phyloP scores from a whole-genome alignment of 2,329 filamentous ascomycete genomes.

The Cladosporium colombiae region DNA sequence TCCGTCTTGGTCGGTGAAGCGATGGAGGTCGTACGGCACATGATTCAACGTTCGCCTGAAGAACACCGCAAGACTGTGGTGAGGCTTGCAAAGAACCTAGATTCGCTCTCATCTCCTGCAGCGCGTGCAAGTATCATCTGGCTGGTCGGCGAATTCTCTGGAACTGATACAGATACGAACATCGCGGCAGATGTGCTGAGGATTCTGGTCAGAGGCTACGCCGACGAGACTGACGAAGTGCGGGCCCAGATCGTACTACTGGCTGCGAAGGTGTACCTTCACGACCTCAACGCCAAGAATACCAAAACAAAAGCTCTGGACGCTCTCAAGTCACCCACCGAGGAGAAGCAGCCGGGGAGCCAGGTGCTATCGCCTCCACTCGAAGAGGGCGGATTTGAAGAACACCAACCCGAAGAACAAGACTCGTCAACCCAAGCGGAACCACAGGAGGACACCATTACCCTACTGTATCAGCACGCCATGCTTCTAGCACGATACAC shows the following conservation, averaged over 20 bases:
- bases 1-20: slow-evolving; percentile 88
- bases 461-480: slow-evolving; percentile 79
- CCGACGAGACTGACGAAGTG: slow-evolving; percentile 78
- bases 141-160: slow-evolving; percentile 93
- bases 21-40: slow-evolving; percentile 88
- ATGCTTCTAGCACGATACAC: slow-evolving; percentile 88
- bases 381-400: slow-evolving; percentile 22
- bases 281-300: slow-evolving; percentile 71
- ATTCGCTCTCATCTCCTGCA: slow-evolving; percentile 81
- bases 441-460: slow-evolving; percentile 55
- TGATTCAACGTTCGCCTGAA: slow-evolving; percentile 87
- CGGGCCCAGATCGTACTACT: slow-evolving; percentile 91
- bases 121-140: slow-evolving; percentile 94
- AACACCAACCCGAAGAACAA: slow-evolving; percentile 20
- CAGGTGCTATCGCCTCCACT: slow-evolving; percentile 30
- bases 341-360: slow-evolving; percentile 18
- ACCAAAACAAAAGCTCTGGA: slow-evolving; percentile 37
- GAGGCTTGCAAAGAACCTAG: slow-evolving; percentile 84
- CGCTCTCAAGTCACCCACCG: slow-evolving; percentile 23
- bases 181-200: slow-evolving; percentile 91
- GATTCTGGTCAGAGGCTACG: slow-evolving; percentile 82
- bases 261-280: slow-evolving; percentile 94
- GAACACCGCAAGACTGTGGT: slow-evolving; percentile 84
- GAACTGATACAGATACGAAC: slow-evolving; percentile 73
- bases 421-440: not conserved